Evolutionary conservation across 257 asterid genomes (phyloP).

Genomic region (Euphrasia confusa): DNA sequence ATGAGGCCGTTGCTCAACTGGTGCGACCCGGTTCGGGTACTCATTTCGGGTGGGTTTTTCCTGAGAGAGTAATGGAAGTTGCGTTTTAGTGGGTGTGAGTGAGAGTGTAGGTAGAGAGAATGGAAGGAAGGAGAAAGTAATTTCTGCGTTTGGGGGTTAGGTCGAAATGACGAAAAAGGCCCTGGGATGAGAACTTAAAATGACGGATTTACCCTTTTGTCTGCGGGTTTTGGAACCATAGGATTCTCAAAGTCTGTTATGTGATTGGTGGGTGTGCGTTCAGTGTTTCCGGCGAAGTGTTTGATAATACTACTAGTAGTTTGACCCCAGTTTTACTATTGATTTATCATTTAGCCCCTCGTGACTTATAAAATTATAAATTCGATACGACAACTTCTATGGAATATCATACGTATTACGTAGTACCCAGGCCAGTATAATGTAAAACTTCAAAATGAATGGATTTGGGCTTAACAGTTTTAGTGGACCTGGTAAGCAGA

Average conservation of each 20-base stretch:
- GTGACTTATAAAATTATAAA: not conserved
- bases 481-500: no score
- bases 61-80: conserved; percentile 10
- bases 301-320: not conserved
- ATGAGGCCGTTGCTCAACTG: conserved; percentile 81
- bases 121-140: conserved; percentile 6
- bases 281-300: not conserved
- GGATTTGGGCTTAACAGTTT: no score
- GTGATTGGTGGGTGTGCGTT: no score
- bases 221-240: no score
- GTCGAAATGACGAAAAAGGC: conserved; percentile 37
- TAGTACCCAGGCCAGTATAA: no score
- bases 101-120: conserved; percentile 29
- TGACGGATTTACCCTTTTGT: conserved; percentile 23
- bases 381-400: not conserved
- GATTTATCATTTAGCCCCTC: not conserved
- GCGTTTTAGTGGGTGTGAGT: conserved; percentile 24
- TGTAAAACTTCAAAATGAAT: no score
- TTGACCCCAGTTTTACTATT: not conserved
- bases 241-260: no score
- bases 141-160: conserved; percentile 6
- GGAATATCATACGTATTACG: no score
- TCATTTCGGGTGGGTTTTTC: conserved; percentile 33
- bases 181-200: not conserved
- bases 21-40: conserved; percentile 77